Conservation (phyloP, 2,329 filamentous ascomycete genomes). For the Diaporthe capsici region DNA sequence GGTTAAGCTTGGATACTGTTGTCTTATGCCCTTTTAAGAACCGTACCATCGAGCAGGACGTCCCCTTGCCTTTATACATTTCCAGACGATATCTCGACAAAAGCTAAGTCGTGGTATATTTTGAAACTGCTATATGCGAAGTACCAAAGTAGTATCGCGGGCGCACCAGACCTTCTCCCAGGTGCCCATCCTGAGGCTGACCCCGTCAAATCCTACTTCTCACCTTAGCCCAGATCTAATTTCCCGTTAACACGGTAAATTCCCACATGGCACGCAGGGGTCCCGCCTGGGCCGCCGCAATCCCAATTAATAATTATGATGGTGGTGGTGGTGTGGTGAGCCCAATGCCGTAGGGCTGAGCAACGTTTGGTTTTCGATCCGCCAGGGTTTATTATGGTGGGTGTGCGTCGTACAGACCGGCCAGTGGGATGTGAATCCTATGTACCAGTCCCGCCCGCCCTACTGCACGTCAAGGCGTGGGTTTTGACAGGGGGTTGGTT, state of each 20-base stretch:
- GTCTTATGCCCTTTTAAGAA: not conserved
- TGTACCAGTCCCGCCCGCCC: not conserved
- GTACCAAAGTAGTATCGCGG: not conserved
- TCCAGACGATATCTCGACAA: not conserved
- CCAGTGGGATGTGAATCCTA: constrained; percentile 2
- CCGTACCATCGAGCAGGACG: too few relatives aligned
- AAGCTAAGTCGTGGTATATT: not conserved
- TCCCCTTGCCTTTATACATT: not conserved
- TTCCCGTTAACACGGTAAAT: not conserved
- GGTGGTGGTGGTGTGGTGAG: not conserved
- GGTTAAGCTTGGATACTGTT: not conserved
- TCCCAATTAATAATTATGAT: not conserved
- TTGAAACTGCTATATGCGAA: not conserved
- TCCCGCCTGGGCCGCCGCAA: not conserved
- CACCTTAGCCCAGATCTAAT: constrained; percentile 8
- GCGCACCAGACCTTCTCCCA: not conserved
- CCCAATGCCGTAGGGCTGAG: constrained; percentile 21
- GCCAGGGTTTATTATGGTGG: not conserved
- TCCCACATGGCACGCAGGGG: constrained; percentile 22
- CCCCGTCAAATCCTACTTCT: not conserved
- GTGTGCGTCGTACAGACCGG: not conserved
- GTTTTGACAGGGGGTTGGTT: not conserved
- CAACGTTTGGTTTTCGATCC: not conserved
- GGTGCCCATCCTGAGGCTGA: not conserved
- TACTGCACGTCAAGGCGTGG: constrained; percentile 12